A percentile compares a stretch with the other conserved stretches of the same genome.
Evolutionary conservation across 306 rosid genomes (phyloP).

Genomic region (Vigna unguiculata): DNA sequence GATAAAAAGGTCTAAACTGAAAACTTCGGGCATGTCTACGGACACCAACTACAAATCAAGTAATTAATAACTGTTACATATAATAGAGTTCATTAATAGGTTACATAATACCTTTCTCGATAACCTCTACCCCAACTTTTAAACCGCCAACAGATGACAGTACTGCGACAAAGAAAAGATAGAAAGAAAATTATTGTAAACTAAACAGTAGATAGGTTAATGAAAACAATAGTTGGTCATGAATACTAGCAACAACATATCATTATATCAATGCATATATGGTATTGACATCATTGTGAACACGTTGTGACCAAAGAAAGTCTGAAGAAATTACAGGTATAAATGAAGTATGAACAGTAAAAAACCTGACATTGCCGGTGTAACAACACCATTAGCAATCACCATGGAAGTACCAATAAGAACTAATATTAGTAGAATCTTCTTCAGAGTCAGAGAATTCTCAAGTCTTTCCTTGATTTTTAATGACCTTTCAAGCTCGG

Average conservation of each 20-base stretch:
- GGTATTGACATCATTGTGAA: slow-evolving; percentile 25
- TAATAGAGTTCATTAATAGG: slow-evolving; percentile 30
- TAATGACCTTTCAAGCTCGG: slow-evolving; percentile 97
- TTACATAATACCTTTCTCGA: slow-evolving; percentile 70
- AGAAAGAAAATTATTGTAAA: slow-evolving; percentile 42
- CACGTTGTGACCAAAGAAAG: slow-evolving; percentile 35
- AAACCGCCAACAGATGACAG: slow-evolving; percentile 93
- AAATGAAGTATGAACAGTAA: slow-evolving; percentile 24
- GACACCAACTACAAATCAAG: slow-evolving; percentile 33
- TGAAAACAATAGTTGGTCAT: slow-evolving; percentile 30
- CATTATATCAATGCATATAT: slow-evolving; percentile 19
- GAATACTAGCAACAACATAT: slow-evolving; percentile 33
- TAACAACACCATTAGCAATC: slow-evolving; percentile 96
- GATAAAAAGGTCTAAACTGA: slow-evolving; percentile 15
- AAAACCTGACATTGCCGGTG: slow-evolving; percentile 95
- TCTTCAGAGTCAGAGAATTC: slow-evolving; percentile 82
- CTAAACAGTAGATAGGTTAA: slow-evolving; percentile 6
- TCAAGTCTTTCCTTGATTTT: slow-evolving; percentile 95
- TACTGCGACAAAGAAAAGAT: slow-evolving; percentile 63
- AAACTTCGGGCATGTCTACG: background rate
- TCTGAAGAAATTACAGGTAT: slow-evolving; percentile 22
- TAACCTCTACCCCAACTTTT: slow-evolving; percentile 76
- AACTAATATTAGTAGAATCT: slow-evolving; percentile 79
- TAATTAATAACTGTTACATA: slow-evolving; percentile 14
- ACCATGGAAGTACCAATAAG: slow-evolving; percentile 99